phyloP scores from a whole-genome alignment of 805 yeast genomes.

The Schwanniomyces vanrijiae region DNA sequence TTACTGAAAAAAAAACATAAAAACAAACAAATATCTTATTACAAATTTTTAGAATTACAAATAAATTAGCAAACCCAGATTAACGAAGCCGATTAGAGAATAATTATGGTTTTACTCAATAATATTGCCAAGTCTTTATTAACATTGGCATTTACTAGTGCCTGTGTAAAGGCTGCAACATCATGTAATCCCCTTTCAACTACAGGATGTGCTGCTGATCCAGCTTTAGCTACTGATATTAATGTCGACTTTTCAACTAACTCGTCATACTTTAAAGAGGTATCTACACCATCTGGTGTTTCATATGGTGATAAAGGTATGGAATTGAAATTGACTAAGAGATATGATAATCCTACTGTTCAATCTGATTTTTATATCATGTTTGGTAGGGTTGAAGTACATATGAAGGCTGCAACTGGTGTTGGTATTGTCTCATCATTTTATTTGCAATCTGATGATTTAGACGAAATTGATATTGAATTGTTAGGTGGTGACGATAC shows the following conservation, averaged over 20 bases:
- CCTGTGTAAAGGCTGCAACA: constrained; percentile 1
- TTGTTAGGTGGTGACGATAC: constrained; percentile 78
- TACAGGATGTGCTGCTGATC: constrained; percentile 34
- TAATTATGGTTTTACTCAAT: not conserved
- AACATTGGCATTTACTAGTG: constrained; percentile 1
- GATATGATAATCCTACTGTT: constrained; percentile 74
- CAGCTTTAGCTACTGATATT: constrained; percentile 62
- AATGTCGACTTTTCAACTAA: constrained; percentile 51
- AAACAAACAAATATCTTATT: no score
- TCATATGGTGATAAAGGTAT: constrained; percentile 54
- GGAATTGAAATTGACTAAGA: constrained; percentile 51
- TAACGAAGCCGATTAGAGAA: no score
- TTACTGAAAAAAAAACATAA: no score
- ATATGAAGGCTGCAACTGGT: constrained; percentile 70
- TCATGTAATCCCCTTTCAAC: constrained; percentile 26
- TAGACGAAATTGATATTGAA: constrained; percentile 86
- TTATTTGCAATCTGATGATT: constrained; percentile 74
- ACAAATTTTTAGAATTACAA: no score
- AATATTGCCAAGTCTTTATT: constrained; percentile 2
- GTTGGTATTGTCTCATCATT: constrained; percentile 77
- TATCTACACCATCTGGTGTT: constrained; percentile 35
- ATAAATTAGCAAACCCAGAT: no score
- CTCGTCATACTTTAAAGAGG: constrained; percentile 42
- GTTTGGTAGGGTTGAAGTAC: constrained; percentile 80
- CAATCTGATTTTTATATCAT: constrained; percentile 76